Evolutionary conservation across 176 grass and related monocot species (phyloP), one percentile per base, ranked within the genome.

Genomic region (Poa annua): DNA sequence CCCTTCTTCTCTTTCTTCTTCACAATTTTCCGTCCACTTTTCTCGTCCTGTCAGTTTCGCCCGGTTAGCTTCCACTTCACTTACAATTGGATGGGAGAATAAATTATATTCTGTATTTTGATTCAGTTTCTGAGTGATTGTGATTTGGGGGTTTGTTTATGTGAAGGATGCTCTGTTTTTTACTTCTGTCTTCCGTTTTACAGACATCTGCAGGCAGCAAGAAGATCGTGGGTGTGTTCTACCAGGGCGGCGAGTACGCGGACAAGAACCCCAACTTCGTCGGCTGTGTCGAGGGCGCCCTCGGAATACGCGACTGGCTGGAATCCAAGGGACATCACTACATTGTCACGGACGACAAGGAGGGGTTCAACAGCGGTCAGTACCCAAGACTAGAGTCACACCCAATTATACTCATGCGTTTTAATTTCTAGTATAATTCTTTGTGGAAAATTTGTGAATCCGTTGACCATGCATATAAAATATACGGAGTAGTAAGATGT

Each of bases 171-270:
- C 2, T 5, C 5, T 21, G 51, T 35, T 25, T 25, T 34, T 61
- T 3, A 2, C 32, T 34, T 38, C 25, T 54, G 6, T 39, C 11
- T 2, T 79, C 52, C 65, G 44, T 52, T 36, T 15, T 35, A 17
- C 87, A 98, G 96, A 90, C 88, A 53, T 98, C 92, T 4, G 35
- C 96, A 4, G 90, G 87, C 56, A 90, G 92, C 87, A 98, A 98
- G 87, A 98, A 98, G 88, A 98, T 98, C 60, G 92, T 98, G 12
- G 96, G 96, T 11, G 96, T 98, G 38, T 98, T 98, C 80, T 98
- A 98, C 85, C 91, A 98, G 80, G 96, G 80, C 64, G 88, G 94
- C 10, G 96, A 93, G 75, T 90, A 98, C 35, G 96, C 92, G 2
- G 83, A 92, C 15, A 75, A 80, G 87, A 98, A 98, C 36, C 90